A percentile compares a stretch with the other conserved stretches of the same genome.
Evolutionary conservation across 2,329 filamentous ascomycete genomes (phyloP).

Genomic region (Cyanodermella asteris): DNA sequence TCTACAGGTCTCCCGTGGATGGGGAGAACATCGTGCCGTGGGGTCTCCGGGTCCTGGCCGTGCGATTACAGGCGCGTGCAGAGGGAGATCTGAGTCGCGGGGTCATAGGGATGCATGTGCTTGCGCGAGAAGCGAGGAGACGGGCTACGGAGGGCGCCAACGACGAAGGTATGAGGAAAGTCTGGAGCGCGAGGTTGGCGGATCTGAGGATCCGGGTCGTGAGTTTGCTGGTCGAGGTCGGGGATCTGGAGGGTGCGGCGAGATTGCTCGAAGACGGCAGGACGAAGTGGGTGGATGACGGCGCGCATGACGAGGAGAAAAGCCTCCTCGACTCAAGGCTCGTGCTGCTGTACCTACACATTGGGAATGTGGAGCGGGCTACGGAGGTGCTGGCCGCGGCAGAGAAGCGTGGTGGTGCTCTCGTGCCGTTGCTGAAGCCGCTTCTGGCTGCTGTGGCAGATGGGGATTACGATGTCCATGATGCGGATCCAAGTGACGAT

Average conservation of each 20-base stretch:
- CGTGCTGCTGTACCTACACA: constrained; percentile 50
- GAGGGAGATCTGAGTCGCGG: constrained; percentile 67
- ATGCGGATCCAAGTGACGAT: constrained; percentile 35
- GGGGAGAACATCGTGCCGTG: constrained; percentile 55
- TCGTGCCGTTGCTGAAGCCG: constrained; percentile 33
- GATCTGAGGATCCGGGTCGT: constrained; percentile 44
- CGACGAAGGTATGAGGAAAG: constrained; percentile 31
- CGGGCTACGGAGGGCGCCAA: constrained; percentile 30
- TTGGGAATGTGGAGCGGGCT: constrained; percentile 58
- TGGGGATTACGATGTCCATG: constrained; percentile 46
- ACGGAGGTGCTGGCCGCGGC: too few relatives aligned
- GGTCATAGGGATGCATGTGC: constrained; percentile 77
- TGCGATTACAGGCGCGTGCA: constrained; percentile 65
- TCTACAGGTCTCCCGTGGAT: constrained; percentile 18
- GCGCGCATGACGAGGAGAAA: constrained; percentile 11
- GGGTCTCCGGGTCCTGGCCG: constrained; percentile 61
- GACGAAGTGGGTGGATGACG: constrained; percentile 3
- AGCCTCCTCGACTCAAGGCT: constrained; percentile 17
- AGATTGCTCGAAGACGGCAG: constrained; percentile 45
- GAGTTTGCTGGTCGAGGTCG: constrained; percentile 59
- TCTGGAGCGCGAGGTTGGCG: constrained; percentile 51
- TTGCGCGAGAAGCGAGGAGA: constrained; percentile 54
- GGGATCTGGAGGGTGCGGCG: constrained; percentile 53
- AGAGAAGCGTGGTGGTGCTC: constrained; percentile 21
- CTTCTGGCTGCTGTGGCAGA: constrained; percentile 63